A percentile compares a stretch with the other conserved stretches of the same genome.
phyloP scores from a whole-genome alignment of 1,139 yeast species.

The Zygotorulaspora mrakii region DNA sequence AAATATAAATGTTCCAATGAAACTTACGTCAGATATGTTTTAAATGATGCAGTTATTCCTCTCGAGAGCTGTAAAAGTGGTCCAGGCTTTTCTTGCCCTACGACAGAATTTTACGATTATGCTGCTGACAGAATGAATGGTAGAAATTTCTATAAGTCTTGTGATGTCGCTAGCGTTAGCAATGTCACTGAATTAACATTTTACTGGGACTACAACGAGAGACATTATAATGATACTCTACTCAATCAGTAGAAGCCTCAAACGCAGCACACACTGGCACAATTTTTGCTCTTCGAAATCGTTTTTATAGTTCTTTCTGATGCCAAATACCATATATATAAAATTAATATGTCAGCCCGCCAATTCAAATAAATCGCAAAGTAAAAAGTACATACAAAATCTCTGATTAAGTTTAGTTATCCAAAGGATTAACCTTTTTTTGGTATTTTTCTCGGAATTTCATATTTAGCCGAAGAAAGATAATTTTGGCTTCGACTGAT shows the following conservation, averaged over 20 bases:
- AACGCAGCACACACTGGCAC: too few species aligned
- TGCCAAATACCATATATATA: too few species aligned
- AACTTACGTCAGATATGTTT: conserved; percentile 48
- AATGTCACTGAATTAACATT: conserved; percentile 27
- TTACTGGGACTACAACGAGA: conserved; percentile 33
- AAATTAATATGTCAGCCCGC: too few species aligned
- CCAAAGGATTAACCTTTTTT: too few species aligned
- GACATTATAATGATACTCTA: conserved; percentile 24
- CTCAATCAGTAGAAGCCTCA: conserved; percentile 9
- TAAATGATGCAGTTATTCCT: conserved; percentile 61
- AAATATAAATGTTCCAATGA: conserved; percentile 42
- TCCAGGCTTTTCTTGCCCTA: conserved; percentile 57
- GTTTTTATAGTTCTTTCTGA: not conserved
- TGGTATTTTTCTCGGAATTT: too few species aligned
- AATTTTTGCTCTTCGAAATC: too few species aligned
- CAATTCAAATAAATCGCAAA: too few species aligned
- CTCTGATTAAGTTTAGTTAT: too few species aligned
- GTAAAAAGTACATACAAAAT: too few species aligned
- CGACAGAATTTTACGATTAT: conserved; percentile 41
- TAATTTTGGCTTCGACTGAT: too few species aligned
- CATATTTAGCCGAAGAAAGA: too few species aligned
- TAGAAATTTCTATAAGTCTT: conserved; percentile 38
- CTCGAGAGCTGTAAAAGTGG: conserved; percentile 49
- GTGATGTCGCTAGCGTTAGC: conserved; percentile 32
- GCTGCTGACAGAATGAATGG: conserved; percentile 39